Evolutionary conservation across 1,284 basidiomycete species (phyloP).

Genomic region (Cystobasidium slooffiae): DNA sequence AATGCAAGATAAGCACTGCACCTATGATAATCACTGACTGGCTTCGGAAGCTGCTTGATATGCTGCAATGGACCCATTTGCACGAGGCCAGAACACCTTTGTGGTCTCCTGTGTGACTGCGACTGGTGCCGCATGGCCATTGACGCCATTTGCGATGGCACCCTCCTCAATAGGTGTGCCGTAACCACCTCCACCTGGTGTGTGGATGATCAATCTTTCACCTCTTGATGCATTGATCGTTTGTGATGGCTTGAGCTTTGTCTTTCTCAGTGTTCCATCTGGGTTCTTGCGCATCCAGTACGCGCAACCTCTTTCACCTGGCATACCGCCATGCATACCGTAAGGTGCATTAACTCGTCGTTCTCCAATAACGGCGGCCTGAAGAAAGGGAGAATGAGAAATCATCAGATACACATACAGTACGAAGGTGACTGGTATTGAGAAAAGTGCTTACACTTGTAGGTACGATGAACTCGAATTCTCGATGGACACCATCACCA

Average conservation of each 20-base stretch:
- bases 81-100: conserved; percentile 24
- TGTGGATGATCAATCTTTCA: conserved; percentile 79
- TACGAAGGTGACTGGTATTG: conserved; percentile 13
- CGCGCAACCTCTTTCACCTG: conserved; percentile 68
- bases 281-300: conserved; percentile 55
- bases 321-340: conserved; percentile 83
- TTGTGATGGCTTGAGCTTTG: conserved; percentile 58
- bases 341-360: conserved; percentile 86
- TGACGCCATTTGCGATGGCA: not conserved
- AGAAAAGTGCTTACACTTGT: conserved; percentile 53
- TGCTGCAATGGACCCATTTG: conserved; percentile 26
- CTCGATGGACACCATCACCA: conserved; percentile 56
- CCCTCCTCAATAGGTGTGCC: conserved; percentile 59
- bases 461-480: conserved; percentile 56
- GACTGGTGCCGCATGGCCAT: not conserved
- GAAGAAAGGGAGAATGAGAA: not conserved
- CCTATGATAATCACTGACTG: conserved; percentile 14
- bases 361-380: conserved; percentile 61
- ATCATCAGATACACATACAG: conserved; percentile 43
- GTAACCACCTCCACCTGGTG: conserved; percentile 93
- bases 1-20: too few relatives aligned
- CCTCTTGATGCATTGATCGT: conserved; percentile 83
- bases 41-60: conserved; percentile 28
- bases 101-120: not conserved
- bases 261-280: conserved; percentile 48